Percentiles rank a stretch among this genome's conserved stretches.
Conservation (phyloP, 148 eudicot genomes). For the Rhododendron henanense region DNA sequence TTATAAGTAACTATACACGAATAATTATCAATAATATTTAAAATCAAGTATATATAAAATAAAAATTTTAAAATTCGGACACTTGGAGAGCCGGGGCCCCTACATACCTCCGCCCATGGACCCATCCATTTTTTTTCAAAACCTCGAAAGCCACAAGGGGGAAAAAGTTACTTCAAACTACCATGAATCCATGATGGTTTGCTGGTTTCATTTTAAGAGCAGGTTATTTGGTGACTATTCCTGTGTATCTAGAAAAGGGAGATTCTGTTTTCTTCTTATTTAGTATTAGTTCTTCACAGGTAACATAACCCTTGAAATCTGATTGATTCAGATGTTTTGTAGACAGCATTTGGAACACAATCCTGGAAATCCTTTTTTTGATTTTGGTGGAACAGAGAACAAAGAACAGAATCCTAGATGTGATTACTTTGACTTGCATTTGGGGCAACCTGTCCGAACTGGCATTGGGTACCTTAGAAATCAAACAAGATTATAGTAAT, state of each 20-base stretch:
- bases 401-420: not conserved
- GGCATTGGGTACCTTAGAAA: not conserved
- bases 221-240: not conserved
- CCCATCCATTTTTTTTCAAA: not conserved
- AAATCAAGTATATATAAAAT: too few relatives aligned
- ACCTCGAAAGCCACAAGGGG: not conserved
- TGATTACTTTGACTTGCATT: not conserved
- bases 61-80: too few relatives aligned
- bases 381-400: not conserved
- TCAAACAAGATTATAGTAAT: not conserved
- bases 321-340: not conserved
- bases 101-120: too few relatives aligned
- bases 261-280: not conserved
- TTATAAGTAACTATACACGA: too few relatives aligned
- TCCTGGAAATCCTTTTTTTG: constrained; percentile 1
- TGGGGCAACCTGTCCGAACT: not conserved
- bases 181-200: not conserved
- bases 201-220: not conserved
- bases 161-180: not conserved
- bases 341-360: constrained; percentile 5
- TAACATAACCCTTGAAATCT: not conserved
- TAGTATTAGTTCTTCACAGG: not conserved
- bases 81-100: too few relatives aligned
- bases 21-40: too few relatives aligned
- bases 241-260: not conserved